Evolutionary conservation across 441 rosid genomes (phyloP).

Genomic region (Theobroma grandiflorum): DNA sequence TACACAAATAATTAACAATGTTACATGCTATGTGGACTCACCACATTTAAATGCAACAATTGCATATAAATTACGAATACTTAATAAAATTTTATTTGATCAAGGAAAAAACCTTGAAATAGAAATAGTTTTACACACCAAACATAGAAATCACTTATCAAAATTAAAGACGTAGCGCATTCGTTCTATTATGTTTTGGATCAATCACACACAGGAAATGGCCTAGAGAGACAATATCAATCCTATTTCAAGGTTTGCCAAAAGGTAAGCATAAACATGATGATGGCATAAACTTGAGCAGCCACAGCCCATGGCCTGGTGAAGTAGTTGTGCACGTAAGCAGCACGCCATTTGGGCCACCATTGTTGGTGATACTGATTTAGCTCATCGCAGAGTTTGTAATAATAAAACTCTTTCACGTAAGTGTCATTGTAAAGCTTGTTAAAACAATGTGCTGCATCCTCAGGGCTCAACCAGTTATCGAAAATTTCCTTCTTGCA

Average conservation of each 20-base stretch:
- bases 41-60: too few relatives aligned
- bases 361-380: constrained; percentile 13
- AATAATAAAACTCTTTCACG: constrained; percentile 27
- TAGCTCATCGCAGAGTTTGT: constrained; percentile 25
- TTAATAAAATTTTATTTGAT: too few relatives aligned
- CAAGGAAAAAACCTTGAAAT: not conserved
- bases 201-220: not conserved
- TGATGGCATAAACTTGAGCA: constrained; percentile 28
- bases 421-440: constrained; percentile 37
- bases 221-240: not conserved
- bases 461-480: constrained; percentile 37
- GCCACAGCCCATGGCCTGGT: constrained; percentile 37
- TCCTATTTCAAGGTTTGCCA: constrained; percentile 10
- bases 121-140: not conserved
- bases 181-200: not conserved
- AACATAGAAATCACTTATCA: not conserved
- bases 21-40: too few relatives aligned
- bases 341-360: constrained; percentile 35
- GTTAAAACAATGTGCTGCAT: constrained; percentile 39
- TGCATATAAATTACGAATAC: too few relatives aligned
- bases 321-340: constrained; percentile 23
- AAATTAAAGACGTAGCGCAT: not conserved
- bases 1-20: too few relatives aligned
- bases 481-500: constrained; percentile 14
- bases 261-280: constrained; percentile 21